A percentile compares a stretch with the other conserved stretches of the same genome.
Evolutionary conservation across 257 asterid species (phyloP).

Genomic region (Solanum chiquidenum): DNA sequence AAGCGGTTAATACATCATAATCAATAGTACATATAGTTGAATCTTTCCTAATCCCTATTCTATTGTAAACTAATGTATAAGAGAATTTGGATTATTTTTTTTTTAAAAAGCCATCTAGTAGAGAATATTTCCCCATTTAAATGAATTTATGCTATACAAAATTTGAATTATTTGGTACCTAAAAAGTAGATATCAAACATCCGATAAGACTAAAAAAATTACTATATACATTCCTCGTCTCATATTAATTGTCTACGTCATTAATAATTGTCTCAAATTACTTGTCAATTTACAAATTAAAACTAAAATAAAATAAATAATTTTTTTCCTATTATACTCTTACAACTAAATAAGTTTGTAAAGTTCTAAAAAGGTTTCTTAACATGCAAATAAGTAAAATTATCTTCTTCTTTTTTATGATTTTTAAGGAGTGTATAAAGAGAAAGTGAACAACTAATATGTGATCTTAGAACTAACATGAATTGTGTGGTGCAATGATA

Average conservation of each 20-base stretch:
- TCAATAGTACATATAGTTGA: neutral
- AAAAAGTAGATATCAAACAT: neutral
- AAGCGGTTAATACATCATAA: neutral
- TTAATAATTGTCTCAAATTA: no score
- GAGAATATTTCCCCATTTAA: neutral
- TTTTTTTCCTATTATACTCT: no score
- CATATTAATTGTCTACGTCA: neutral
- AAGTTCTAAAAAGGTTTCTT: no score
- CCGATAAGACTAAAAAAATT: neutral
- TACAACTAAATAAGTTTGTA: no score
- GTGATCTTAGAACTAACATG: no score
- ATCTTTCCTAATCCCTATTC: neutral
- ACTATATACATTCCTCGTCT: no score
- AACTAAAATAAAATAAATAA: no score
- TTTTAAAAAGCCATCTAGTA: neutral
- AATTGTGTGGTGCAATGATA: rapidly evolving
- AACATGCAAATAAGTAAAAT: no score
- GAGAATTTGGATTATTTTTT: neutral
- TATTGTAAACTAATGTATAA: neutral
- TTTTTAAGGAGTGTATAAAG: no score
- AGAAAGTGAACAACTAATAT: no score
- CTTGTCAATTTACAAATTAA: no score
- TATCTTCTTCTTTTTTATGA: no score
- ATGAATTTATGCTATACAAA: neutral
- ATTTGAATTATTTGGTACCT: neutral